phyloP scores from a whole-genome alignment of 768 basidiomycete species.

The Podaxis carcinomalis region DNA sequence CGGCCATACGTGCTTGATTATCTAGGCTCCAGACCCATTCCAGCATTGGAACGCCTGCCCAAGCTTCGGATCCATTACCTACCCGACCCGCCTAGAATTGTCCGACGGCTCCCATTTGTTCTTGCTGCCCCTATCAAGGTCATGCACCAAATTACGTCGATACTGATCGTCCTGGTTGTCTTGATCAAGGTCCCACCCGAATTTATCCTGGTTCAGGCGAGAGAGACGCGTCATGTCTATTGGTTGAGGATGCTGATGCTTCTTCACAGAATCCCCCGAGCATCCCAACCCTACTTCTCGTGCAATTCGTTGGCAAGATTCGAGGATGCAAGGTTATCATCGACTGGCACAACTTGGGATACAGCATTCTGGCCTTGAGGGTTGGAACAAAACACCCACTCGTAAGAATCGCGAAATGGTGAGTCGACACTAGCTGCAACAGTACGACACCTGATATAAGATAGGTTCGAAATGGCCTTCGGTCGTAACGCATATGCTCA shows the following conservation, averaged over 20 bases:
- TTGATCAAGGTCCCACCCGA: slow-evolving; percentile 66
- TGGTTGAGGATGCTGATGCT: not conserved
- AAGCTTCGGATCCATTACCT: slow-evolving; percentile 67
- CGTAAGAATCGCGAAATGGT: slow-evolving; percentile 77
- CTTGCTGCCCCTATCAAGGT: slow-evolving; percentile 83
- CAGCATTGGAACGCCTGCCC: slow-evolving; percentile 64
- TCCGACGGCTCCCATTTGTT: slow-evolving; percentile 57
- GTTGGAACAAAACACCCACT: slow-evolving; percentile 66
- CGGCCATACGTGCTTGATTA: not conserved
- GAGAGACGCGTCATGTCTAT: slow-evolving; percentile 17
- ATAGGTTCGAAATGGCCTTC: slow-evolving; percentile 81
- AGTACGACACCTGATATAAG: not conserved
- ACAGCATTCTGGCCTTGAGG: slow-evolving; percentile 84
- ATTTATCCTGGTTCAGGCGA: slow-evolving; percentile 86
- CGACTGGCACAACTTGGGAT: slow-evolving; percentile 99
- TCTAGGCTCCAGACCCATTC: slow-evolving; percentile 73
- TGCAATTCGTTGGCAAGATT: slow-evolving; percentile 64
- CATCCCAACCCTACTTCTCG: slow-evolving; percentile 88
- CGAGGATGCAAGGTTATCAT: slow-evolving; percentile 86
- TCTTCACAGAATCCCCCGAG: slow-evolving; percentile 84
- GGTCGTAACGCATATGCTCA: slow-evolving; percentile 84
- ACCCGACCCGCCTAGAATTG: slow-evolving; percentile 50
- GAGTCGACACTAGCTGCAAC: slow-evolving; percentile 10
- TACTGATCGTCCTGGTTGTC: slow-evolving; percentile 60
- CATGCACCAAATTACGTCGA: slow-evolving; percentile 55